A percentile compares a stretch with the other conserved stretches of the same genome.
Evolutionary conservation across 202 grass and related monocot species (phyloP).

Genomic region (Eragrostis tef): DNA sequence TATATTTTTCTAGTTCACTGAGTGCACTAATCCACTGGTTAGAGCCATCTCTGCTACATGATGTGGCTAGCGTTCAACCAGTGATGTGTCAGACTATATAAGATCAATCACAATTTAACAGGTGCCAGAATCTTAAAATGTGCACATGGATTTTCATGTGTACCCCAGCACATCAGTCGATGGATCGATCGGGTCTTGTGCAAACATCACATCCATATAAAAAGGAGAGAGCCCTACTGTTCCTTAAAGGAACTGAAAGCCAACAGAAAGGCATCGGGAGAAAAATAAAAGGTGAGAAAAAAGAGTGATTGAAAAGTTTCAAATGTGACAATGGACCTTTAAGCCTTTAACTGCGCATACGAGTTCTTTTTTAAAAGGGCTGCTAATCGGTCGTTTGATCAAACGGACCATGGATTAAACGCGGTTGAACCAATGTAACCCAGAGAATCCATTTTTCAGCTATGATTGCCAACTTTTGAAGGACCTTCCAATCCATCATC

Average conservation of each 20-base stretch:
- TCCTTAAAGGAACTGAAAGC: conserved; percentile 44
- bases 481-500: conserved; percentile 62
- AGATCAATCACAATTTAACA: conserved; percentile 9
- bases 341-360: conserved; percentile 42
- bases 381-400: conserved; percentile 23
- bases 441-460: conserved; percentile 43
- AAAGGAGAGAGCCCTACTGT: conserved; percentile 39
- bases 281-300: conserved; percentile 16
- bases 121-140: not conserved
- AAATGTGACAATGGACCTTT: conserved; percentile 45
- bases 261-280: conserved; percentile 43
- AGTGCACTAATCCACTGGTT: not conserved
- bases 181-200: conserved; percentile 43
- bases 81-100: conserved; percentile 5
- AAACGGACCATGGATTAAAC: conserved; percentile 27
- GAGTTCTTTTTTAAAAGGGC: conserved; percentile 20
- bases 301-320: conserved; percentile 42
- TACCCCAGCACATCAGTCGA: conserved; percentile 27
- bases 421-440: conserved; percentile 44
- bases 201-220: conserved; percentile 56
- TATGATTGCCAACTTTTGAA: conserved; percentile 71
- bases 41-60: not conserved
- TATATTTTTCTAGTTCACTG: not conserved
- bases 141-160: not conserved
- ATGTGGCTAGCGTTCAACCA: not conserved